Percentiles rank a stretch among this genome's conserved stretches.
Conservation (phyloP, 2,329 filamentous ascomycete genomes). For the Lachnellula willkommii region DNA sequence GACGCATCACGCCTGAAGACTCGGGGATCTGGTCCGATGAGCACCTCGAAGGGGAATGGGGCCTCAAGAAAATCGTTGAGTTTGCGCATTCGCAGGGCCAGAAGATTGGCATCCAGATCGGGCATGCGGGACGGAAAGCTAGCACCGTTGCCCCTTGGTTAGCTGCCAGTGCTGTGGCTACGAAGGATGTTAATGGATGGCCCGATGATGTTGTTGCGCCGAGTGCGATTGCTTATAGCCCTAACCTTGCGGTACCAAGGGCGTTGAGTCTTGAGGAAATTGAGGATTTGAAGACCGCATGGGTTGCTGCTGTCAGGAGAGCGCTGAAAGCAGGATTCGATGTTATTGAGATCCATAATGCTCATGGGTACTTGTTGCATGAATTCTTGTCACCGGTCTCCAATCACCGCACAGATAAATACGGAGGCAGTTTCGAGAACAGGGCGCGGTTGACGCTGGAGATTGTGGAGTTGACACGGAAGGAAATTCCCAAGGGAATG, state of each 20-base stretch:
- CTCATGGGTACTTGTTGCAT: conserved; percentile 72
- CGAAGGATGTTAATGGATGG: conserved; percentile 50
- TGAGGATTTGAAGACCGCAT: conserved; percentile 56
- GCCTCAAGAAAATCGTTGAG: conserved; percentile 62
- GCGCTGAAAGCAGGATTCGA: conserved; percentile 65
- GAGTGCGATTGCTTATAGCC: conserved; percentile 52
- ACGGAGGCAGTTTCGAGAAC: conserved; percentile 68
- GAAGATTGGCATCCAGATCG: conserved; percentile 74
- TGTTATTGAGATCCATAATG: conserved; percentile 73
- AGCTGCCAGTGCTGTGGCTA: conserved; percentile 45
- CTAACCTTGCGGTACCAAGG: conserved; percentile 55
- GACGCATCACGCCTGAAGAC: conserved; percentile 78
- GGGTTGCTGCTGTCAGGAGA: conserved; percentile 51
- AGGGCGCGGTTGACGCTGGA: conserved; percentile 64
- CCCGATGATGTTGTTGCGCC: conserved; percentile 49
- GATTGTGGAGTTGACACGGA: conserved; percentile 56
- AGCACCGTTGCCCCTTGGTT: conserved; percentile 61
- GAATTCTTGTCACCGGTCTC: conserved; percentile 62
- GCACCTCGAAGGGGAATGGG: conserved; percentile 59
- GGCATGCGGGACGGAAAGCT: conserved; percentile 70
- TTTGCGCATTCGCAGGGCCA: conserved; percentile 76
- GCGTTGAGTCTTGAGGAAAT: conserved; percentile 68
- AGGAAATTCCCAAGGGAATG: conserved; percentile 59
- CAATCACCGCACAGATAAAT: conserved; percentile 65
- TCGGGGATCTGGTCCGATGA: conserved; percentile 77